Conservation (phyloP, 208 protist genomes). For the Leishmania arabica region DNA sequence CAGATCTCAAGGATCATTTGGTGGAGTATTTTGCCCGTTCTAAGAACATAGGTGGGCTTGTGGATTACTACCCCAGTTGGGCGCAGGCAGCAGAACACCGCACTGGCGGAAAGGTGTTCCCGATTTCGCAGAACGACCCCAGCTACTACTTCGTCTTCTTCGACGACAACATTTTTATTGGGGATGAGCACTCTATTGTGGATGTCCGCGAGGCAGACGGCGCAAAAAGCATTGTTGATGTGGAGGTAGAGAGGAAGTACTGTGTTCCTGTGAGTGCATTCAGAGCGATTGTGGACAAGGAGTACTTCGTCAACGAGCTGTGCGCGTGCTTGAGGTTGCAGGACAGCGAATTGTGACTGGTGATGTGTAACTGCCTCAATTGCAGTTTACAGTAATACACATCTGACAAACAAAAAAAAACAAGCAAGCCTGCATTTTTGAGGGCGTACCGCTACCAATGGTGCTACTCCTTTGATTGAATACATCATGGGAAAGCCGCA, state of each 20-base stretch:
- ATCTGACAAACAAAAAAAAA: slow-evolving; percentile 1
- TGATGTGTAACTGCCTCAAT: not conserved
- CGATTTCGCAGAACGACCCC: slow-evolving; percentile 38
- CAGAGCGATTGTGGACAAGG: slow-evolving; percentile 72
- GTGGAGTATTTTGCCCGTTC: slow-evolving; percentile 57
- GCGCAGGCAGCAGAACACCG: slow-evolving; percentile 77
- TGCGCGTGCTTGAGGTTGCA: slow-evolving; percentile 50
- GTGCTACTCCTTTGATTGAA: not conserved
- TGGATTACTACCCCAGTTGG: slow-evolving; percentile 92
- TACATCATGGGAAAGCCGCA: not conserved
- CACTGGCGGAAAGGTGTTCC: slow-evolving; percentile 83
- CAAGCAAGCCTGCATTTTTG: not conserved
- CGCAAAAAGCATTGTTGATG: slow-evolving; percentile 48
- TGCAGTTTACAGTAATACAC: not conserved
- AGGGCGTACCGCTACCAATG: not conserved
- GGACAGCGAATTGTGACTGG: slow-evolving; percentile 7
- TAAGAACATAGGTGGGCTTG: slow-evolving; percentile 71
- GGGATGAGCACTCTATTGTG: slow-evolving; percentile 85
- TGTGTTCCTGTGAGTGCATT: slow-evolving; percentile 84
- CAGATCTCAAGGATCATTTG: slow-evolving; percentile 46
- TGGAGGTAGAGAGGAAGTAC: slow-evolving; percentile 53
- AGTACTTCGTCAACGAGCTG: slow-evolving; percentile 86
- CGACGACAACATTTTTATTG: slow-evolving; percentile 91
- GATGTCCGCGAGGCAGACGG: slow-evolving; percentile 69
- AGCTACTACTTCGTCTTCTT: slow-evolving; percentile 81